Evolutionary conservation across 2,329 filamentous ascomycete species (phyloP), one percentile per base, ranked within the genome.

Genomic region (Aspergillus ibericus): DNA sequence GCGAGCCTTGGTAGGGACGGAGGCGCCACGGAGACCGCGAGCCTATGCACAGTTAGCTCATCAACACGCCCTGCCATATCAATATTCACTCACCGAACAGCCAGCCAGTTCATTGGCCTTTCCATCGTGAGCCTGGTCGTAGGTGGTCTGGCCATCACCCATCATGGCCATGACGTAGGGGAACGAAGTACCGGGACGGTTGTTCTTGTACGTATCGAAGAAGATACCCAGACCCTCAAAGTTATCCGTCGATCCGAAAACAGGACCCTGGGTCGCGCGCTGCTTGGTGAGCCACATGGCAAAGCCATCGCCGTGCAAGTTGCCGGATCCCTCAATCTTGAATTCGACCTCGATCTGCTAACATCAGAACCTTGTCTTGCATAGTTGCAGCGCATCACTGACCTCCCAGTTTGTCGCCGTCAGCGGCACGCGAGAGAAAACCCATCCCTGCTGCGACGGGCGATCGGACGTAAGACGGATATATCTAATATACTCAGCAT

Each of bases 141-240:
- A 99, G 13, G 82, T 75, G 6, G 89, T 96, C 73, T 92, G 82
- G 62, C 95, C 93, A 75, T 99, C 95, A 60, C 95, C 95, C 66
- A 92, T 83, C 95, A 98, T 98, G 63, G 93, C 93, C 93, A 98
- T 97, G 70, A 99, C 89, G 73, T 96, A 97, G 52, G 95, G 95
- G 78, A 99, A 99, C 48, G 96, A 90, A 42, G 92, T 89, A 44
- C 95, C 95, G 0, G 95, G 93, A 13, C 95, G 88, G 81, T 97
- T 96, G 82, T 99, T 99, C 87, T 99, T 99, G 84, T 99, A 99
- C 46, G 95, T 99, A 75, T 99, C 95, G 79, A 99, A 86, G 81
- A 97, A 98, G 76, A 99, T 84, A 55, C 92, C 95, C 48, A 99
- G 84, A 4, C 95, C 95, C 75, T 99, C 93, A 68, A 98, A 99